Evolutionary conservation across 2,329 filamentous ascomycete genomes (phyloP).

Genomic region (Ophioceras dolichostomum): DNA sequence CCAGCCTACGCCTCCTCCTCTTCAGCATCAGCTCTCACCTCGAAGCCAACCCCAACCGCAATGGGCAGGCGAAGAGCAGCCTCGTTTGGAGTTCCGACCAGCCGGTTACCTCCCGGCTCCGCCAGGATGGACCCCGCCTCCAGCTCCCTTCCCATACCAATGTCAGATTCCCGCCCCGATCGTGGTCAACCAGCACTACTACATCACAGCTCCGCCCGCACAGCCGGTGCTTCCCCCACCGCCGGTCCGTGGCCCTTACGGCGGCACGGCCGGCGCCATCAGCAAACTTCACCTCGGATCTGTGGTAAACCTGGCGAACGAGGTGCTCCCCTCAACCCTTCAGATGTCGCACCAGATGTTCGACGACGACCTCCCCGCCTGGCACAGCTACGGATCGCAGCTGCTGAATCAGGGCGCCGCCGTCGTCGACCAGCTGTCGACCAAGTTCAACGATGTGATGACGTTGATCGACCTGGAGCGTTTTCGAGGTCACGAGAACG

Average conservation of each 20-base stretch:
- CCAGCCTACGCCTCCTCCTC: background rate
- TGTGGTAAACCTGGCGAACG: conserved; percentile 28
- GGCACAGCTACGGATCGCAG: conserved; percentile 28
- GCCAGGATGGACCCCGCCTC: conserved; percentile 9
- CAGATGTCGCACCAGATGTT: conserved; percentile 17
- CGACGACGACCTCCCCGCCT: conserved; percentile 28
- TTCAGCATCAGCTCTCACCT: background rate
- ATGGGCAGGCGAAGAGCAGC: background rate
- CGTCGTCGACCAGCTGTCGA: conserved; percentile 46
- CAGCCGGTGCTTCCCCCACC: no score
- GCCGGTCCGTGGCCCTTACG: conserved; percentile 7
- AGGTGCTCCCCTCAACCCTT: conserved; percentile 18
- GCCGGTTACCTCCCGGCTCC: conserved; percentile 15
- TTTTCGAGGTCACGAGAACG: conserved; percentile 38
- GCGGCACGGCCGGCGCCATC: conserved; percentile 12
- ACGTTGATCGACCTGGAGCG: conserved; percentile 58
- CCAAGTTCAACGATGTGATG: conserved; percentile 54
- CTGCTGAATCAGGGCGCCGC: conserved; percentile 31
- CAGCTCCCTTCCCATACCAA: background rate
- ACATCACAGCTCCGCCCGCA: conserved; percentile 20
- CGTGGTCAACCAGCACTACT: conserved; percentile 40
- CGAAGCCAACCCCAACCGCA: background rate
- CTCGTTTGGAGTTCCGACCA: conserved; percentile 9
- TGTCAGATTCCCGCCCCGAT: conserved; percentile 20
- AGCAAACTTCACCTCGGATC: conserved; percentile 25